Evolutionary conservation across 2,329 filamentous ascomycete species (phyloP).

Genomic region (Pseudogymnoascus sp.): DNA sequence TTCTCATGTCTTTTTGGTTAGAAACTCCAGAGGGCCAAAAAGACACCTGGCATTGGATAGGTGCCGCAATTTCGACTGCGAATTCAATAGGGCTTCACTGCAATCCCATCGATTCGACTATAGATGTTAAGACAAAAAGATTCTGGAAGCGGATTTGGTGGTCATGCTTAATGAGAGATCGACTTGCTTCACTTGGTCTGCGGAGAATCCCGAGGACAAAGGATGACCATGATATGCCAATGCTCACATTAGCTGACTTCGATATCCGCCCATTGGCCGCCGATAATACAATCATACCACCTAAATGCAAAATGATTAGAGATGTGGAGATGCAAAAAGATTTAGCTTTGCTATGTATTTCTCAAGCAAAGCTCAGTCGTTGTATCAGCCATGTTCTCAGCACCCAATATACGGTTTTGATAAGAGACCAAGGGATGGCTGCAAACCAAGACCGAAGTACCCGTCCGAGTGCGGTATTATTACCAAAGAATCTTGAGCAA

Average conservation of each 20-base stretch:
- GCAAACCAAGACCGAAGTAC: constrained; percentile 48
- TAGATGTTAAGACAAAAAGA: constrained; percentile 62
- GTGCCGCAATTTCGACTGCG: constrained; percentile 78
- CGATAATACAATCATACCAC: constrained; percentile 50
- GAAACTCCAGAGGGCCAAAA: constrained; percentile 92
- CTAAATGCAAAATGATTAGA: constrained; percentile 60
- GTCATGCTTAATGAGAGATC: constrained; percentile 89
- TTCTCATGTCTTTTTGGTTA: constrained; percentile 93
- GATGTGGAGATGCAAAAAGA: constrained; percentile 65
- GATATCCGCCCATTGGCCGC: constrained; percentile 64
- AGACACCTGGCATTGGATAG: constrained; percentile 97
- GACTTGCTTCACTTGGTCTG: constrained; percentile 84
- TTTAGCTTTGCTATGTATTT: constrained; percentile 76
- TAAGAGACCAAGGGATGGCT: constrained; percentile 39
- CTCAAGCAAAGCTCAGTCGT: constrained; percentile 78
- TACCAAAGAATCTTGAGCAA: constrained; percentile 70
- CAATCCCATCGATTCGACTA: constrained; percentile 63
- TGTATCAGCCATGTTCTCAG: constrained; percentile 81
- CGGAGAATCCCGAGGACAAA: constrained; percentile 82
- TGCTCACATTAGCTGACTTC: constrained; percentile 76
- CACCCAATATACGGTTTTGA: constrained; percentile 80
- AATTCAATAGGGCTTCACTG: constrained; percentile 87
- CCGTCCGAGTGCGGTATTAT: constrained; percentile 63
- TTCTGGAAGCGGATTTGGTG: constrained; percentile 94
- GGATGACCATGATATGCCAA: constrained; percentile 82